Percentiles rank a stretch among this genome's conserved stretches.
phyloP scores from a whole-genome alignment of 1,284 basidiomycete genomes.

The Tilletia caries region DNA sequence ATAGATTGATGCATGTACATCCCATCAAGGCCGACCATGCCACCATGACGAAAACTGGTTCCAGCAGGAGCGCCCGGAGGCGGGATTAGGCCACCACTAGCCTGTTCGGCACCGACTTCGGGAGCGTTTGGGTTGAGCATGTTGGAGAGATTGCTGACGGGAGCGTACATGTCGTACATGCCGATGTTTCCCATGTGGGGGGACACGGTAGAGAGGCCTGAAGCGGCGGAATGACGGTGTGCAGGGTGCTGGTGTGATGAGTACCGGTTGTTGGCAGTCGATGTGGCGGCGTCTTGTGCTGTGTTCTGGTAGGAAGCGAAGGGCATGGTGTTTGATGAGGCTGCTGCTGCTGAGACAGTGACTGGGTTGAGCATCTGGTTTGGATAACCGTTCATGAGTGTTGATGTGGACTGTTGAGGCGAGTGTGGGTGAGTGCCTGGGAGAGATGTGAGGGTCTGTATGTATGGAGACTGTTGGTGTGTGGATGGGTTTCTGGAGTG shows the following conservation, averaged over 20 bases:
- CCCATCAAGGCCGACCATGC: background rate
- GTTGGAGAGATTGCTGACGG: background rate
- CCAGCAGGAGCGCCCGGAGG: background rate
- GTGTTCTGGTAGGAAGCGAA: no score
- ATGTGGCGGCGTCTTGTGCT: no score
- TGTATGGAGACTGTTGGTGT: background rate
- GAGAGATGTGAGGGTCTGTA: background rate
- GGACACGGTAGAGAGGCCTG: background rate
- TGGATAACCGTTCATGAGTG: background rate
- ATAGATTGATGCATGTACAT: background rate
- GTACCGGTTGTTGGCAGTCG: background rate
- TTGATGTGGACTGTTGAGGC: background rate
- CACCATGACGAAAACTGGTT: background rate
- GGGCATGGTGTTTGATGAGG: no score
- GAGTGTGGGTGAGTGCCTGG: background rate
- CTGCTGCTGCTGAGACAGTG: background rate
- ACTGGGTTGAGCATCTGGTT: background rate
- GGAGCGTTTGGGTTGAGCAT: no score
- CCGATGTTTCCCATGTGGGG: background rate
- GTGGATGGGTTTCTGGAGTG: background rate
- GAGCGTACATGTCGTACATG: conserved; percentile 1
- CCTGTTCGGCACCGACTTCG: background rate
- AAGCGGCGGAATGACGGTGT: background rate
- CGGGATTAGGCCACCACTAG: background rate
- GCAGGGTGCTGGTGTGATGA: background rate